phyloP scores from a whole-genome alignment of 2,329 filamentous ascomycete species.

The Xylariaceae sp. region DNA sequence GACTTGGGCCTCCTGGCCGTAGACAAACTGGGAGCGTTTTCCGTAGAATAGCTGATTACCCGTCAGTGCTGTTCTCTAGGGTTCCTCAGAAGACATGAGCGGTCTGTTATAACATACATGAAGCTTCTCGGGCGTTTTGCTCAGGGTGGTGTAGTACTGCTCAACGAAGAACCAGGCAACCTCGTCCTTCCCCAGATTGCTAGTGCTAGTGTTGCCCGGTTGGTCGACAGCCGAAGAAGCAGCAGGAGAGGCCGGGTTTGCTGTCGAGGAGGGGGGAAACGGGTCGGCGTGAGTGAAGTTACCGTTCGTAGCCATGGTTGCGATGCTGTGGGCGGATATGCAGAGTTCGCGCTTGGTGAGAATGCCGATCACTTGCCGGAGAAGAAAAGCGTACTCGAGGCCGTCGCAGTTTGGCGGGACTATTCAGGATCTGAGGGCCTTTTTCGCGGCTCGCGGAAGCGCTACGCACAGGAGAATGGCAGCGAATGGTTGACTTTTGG shows the following conservation, averaged over 20 bases:
- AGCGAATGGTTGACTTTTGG: too few species aligned
- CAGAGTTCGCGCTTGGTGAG: slow-evolving; percentile 9
- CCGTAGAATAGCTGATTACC: slow-evolving; percentile 74
- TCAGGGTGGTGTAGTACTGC: slow-evolving; percentile 97
- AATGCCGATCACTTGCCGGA: too few species aligned
- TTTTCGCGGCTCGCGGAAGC: too few species aligned
- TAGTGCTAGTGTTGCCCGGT: slow-evolving; percentile 22
- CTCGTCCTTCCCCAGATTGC: slow-evolving; percentile 70
- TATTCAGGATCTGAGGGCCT: too few species aligned
- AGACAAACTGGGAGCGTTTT: slow-evolving; percentile 92
- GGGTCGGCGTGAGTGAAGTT: slow-evolving; percentile 38
- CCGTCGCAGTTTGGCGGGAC: too few species aligned
- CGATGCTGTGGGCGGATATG: slow-evolving; percentile 9
- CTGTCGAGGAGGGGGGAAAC: slow-evolving; percentile 26
- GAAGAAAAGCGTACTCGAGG: too few species aligned
- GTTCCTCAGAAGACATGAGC: neutral
- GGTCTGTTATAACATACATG: slow-evolving; percentile 46
- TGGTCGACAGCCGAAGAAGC: slow-evolving; percentile 22
- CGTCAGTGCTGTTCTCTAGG: neutral
- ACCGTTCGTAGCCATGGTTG: slow-evolving; percentile 52
- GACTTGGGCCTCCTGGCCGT: slow-evolving; percentile 83
- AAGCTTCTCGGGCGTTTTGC: slow-evolving; percentile 88
- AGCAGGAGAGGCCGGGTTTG: slow-evolving; percentile 26
- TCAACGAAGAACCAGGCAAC: slow-evolving; percentile 99
- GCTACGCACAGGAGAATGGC: too few species aligned